phyloP scores from a whole-genome alignment of 176 grass and related monocot species.

The Alopecurus myosuroides region DNA sequence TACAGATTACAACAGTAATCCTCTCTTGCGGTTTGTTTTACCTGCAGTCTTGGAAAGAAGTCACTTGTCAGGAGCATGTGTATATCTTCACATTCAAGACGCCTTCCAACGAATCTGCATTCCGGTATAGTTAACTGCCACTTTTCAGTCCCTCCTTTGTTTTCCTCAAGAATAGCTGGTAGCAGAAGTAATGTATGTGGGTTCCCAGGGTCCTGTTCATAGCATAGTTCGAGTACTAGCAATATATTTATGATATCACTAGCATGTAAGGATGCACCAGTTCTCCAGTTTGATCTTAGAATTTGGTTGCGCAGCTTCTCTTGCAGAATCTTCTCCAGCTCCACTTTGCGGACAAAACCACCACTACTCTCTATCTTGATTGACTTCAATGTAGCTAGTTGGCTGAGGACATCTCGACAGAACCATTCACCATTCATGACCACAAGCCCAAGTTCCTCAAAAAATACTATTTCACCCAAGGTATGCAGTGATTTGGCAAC shows the following conservation, averaged over 20 bases:
- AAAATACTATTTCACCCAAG: constrained; percentile 82
- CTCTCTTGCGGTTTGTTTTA: constrained; percentile 14
- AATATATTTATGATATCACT: constrained; percentile 79
- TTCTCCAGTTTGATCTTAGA: constrained; percentile 42
- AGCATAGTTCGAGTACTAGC: constrained; percentile 71
- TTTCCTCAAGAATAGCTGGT: constrained; percentile 69
- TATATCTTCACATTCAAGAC: constrained; percentile 64
- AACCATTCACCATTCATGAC: constrained; percentile 83
- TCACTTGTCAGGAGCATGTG: constrained; percentile 64
- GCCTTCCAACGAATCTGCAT: constrained; percentile 66
- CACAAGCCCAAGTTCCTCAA: constrained; percentile 66
- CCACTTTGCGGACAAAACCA: constrained; percentile 64
- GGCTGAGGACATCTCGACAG: constrained; percentile 50
- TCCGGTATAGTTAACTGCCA: constrained; percentile 53
- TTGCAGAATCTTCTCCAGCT: constrained; percentile 64
- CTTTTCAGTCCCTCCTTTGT: constrained; percentile 31
- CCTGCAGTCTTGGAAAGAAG: constrained; percentile 91
- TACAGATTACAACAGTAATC: background rate
- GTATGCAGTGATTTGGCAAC: constrained; percentile 66
- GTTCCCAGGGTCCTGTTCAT: constrained; percentile 84
- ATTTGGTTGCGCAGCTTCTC: constrained; percentile 40
- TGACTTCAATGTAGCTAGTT: constrained; percentile 50
- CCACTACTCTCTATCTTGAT: constrained; percentile 51
- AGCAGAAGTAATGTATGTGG: constrained; percentile 62
- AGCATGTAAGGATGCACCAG: constrained; percentile 47